Conservation (phyloP, 2,329 filamentous ascomycete species). For the Chalaropsis ovoidea region DNA sequence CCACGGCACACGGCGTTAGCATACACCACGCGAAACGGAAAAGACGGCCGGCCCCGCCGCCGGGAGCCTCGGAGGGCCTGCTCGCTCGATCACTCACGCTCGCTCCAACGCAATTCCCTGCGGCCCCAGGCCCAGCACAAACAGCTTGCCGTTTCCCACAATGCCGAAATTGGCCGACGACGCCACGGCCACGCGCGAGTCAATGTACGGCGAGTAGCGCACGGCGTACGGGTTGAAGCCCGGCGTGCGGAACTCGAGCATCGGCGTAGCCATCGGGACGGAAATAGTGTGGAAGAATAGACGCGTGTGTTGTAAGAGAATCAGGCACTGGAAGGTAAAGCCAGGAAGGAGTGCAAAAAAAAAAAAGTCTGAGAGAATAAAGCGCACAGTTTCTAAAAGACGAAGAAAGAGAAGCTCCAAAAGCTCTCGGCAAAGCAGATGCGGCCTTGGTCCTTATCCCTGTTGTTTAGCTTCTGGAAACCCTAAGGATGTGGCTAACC, state of each 20-base stretch:
- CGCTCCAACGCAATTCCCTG: conserved; percentile 72
- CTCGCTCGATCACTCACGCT: conserved; percentile 43
- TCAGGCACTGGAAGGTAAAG: neutral
- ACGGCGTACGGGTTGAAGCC: conserved; percentile 95
- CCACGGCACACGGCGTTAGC: neutral
- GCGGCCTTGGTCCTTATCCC: neutral
- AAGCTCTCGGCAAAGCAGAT: neutral
- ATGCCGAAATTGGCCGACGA: conserved; percentile 93
- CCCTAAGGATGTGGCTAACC: neutral
- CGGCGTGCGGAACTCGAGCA: conserved; percentile 89
- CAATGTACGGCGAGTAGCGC: conserved; percentile 98
- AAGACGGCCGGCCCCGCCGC: too few relatives aligned
- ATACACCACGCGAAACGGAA: neutral
- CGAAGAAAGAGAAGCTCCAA: neutral
- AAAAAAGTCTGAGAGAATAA: neutral
- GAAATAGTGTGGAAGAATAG: neutral
- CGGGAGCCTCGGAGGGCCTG: too few relatives aligned
- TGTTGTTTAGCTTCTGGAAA: neutral
- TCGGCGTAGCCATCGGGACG: conserved; percentile 43
- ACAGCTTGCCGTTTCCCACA: conserved; percentile 87
- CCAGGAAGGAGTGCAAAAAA: too few relatives aligned
- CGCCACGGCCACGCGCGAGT: conserved; percentile 83
- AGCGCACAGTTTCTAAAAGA: neutral
- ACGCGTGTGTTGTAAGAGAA: neutral
- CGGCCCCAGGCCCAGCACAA: conserved; percentile 69